phyloP scores from a whole-genome alignment of 2,329 filamentous ascomycete genomes.

The Trichoderma polysporum region DNA sequence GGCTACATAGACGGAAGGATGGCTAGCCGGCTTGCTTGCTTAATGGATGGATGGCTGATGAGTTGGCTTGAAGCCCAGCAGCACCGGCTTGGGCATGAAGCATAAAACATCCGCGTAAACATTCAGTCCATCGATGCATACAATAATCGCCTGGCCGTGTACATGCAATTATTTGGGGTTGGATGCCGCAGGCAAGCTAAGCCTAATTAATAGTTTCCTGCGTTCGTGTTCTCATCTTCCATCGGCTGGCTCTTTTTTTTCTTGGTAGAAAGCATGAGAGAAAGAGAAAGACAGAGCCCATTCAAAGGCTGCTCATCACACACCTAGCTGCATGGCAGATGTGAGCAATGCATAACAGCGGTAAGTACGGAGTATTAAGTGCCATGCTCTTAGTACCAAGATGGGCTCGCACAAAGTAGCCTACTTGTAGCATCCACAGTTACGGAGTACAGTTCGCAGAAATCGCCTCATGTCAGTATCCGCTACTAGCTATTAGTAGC shows the following conservation, averaged over 20 bases:
- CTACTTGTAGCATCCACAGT: background rate
- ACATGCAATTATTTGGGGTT: background rate
- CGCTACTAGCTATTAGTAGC: slow-evolving; percentile 6
- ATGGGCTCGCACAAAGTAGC: slow-evolving; percentile 2
- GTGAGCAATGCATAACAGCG: slow-evolving; percentile 1
- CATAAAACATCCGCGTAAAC: background rate
- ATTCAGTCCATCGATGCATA: background rate
- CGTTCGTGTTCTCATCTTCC: background rate
- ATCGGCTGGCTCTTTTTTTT: background rate
- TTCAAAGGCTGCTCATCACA: background rate
- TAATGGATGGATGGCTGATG: slow-evolving; percentile 14
- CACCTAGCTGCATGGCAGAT: background rate
- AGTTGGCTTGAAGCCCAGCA: slow-evolving; percentile 21
- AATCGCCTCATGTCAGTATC: slow-evolving; percentile 10
- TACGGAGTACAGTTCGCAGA: slow-evolving; percentile 18
- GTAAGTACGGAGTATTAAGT: background rate
- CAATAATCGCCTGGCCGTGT: background rate
- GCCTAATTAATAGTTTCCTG: slow-evolving; percentile 10
- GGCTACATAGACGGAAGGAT: background rate
- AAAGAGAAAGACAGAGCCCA: background rate
- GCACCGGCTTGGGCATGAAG: slow-evolving; percentile 20
- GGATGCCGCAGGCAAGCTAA: slow-evolving; percentile 9
- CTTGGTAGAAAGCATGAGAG: background rate
- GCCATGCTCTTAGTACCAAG: background rate
- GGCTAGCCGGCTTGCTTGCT: slow-evolving; percentile 18